Percentiles rank a stretch among this genome's conserved stretches.
These are phyloP conservation scores for Aspergillus heteromorphus DNA, from an alignment of 495 filamentous ascomycete genomes.

Conservation along the genomic window DNA sequence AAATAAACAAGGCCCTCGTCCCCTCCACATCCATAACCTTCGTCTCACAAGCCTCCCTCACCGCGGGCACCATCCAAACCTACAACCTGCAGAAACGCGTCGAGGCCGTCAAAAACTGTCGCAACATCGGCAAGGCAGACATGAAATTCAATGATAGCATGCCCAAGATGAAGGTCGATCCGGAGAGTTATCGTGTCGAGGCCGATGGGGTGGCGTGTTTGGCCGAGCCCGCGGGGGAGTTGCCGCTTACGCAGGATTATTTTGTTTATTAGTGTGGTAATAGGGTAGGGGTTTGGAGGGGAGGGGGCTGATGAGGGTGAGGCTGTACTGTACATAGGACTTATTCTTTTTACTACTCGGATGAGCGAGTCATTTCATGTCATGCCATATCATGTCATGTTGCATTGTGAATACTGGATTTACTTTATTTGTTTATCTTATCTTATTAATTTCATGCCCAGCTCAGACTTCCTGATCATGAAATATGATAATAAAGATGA, in stretches of 20 bases:
- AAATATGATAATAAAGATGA: no score
- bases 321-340: background rate
- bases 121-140: constrained; percentile 76
- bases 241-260: constrained; percentile 73
- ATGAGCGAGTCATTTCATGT: background rate
- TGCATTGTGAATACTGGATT: background rate
- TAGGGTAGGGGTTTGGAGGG: no score
- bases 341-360: background rate
- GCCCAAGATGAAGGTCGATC: constrained; percentile 92
- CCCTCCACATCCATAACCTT: constrained; percentile 74
- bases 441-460: no score
- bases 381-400: background rate
- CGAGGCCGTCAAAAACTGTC: constrained; percentile 74
- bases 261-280: constrained; percentile 17
- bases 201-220: constrained; percentile 74
- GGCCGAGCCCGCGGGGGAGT: constrained; percentile 62
- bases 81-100: constrained; percentile 79
- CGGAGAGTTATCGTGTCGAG: constrained; percentile 85
- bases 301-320: background rate
- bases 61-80: constrained; percentile 53
- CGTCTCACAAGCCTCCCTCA: constrained; percentile 69
- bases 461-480: no score
- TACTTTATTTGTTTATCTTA: background rate
- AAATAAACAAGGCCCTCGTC: constrained; percentile 45
- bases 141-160: constrained; percentile 90